Evolutionary conservation across 441 rosid species (phyloP), one percentile per base, ranked within the genome.

Genomic region (Croton laevigatus): DNA sequence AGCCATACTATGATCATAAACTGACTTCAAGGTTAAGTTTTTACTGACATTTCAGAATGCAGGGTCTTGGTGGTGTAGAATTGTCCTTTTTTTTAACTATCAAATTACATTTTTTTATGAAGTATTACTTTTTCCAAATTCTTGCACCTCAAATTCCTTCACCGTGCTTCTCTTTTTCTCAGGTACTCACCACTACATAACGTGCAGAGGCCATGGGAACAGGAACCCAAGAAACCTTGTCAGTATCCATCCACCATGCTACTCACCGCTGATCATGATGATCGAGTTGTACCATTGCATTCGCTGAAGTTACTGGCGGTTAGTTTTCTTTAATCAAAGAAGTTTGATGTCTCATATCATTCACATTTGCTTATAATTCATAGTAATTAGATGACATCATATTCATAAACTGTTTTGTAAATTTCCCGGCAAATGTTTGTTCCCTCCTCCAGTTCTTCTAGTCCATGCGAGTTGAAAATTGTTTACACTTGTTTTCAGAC

Each of bases 161-260:
- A 27, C 32, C 32, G 1, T 27, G 32, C 32, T 27, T 27, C 32
- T 27, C 32, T 27, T 27, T 66, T 55, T 63, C 53, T 38, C 53
- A 94, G 99, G 88, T 94, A 94, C 85, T 94, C 97, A 0, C 99
- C 98, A 3, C 80, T 94, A 57, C 99, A 94, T 75, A 94, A 94
- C 69, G 97, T 92, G 62, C 79, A 77, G 82, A 84, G 97, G 73
- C 99, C 98, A 53, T 92, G 99, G 99, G 96, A 90, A 72, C 78
- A 79, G 67, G 73, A 77, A 63, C 72, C 78, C 3, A 82, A 70
- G 69, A 71, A 55, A 48, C 46, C 78, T 8, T 76, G 70, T 71
- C 96, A 92, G 75, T 94, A 92, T 69, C 99, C 99, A 7, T 46
- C 99, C 37, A 94, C 99, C 62, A 90, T 94, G 98, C 80, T 94